Percentiles rank a stretch among this genome's conserved stretches.
phyloP scores from a whole-genome alignment of 768 basidiomycete species.

The Plicaturopsis crispa region DNA sequence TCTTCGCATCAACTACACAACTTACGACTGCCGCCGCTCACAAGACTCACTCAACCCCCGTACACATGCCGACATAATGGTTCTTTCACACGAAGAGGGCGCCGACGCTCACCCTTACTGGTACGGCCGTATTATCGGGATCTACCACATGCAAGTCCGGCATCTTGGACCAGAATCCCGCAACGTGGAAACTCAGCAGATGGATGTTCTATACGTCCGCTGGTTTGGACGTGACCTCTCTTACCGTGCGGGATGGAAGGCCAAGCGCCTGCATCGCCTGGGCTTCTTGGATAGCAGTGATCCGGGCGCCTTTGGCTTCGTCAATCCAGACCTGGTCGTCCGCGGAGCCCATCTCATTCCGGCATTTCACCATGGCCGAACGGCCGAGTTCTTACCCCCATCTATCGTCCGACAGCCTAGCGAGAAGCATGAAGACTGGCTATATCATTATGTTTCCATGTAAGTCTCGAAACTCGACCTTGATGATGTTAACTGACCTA shows the following conservation, averaged over 20 bases:
- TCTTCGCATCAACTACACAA: conserved; percentile 20
- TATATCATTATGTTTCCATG: conserved; percentile 5
- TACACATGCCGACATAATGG: conserved; percentile 16
- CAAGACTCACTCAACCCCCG: conserved; percentile 21
- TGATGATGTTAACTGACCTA: too few relatives aligned
- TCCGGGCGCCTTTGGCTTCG: conserved; percentile 10
- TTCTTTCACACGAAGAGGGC: conserved; percentile 6
- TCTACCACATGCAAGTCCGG: conserved; percentile 14
- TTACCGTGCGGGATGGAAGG: conserved; percentile 18
- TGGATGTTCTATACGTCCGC: conserved; percentile 35
- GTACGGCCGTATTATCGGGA: conserved; percentile 15
- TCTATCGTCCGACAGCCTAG: not conserved
- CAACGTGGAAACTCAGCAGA: conserved; percentile 5
- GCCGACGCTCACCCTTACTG: conserved; percentile 15
- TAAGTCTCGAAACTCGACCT: conserved; percentile 2
- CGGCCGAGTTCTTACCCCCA: conserved; percentile 4
- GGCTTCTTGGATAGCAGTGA: conserved; percentile 15
- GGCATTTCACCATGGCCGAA: conserved; percentile 1
- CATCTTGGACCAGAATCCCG: conserved; percentile 1
- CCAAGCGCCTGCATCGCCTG: conserved; percentile 24
- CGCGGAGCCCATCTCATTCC: conserved; percentile 10
- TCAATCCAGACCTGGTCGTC: conserved; percentile 9
- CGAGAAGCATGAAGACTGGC: conserved; percentile 3
- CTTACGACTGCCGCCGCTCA: conserved; percentile 15
- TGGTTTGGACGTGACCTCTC: conserved; percentile 25